Conservation (phyloP, 345 rosid species). For the Xanthoceras sorbifolium region DNA sequence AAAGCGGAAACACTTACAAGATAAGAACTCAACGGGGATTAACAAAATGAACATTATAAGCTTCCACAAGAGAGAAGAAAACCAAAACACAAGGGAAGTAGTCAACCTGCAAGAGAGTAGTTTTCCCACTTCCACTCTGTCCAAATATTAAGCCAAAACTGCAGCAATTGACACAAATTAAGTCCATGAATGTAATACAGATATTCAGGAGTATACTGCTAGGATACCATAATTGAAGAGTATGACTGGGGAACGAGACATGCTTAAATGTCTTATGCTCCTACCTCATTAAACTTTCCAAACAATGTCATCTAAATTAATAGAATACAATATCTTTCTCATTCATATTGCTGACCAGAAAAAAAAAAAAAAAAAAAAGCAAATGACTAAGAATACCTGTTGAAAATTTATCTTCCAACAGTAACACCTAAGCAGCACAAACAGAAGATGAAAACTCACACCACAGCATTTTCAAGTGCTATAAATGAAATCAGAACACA, state of each 20-base stretch:
- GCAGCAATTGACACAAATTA: conserved; percentile 27
- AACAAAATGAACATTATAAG: conserved; percentile 9
- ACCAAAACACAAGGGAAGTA: not conserved
- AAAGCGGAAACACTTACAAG: conserved; percentile 14
- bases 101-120: conserved; percentile 83
- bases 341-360: not conserved
- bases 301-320: not conserved
- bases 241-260: not conserved
- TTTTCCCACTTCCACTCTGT: conserved; percentile 95
- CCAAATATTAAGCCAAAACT: conserved; percentile 97
- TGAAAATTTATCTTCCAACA: not conserved
- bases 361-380: no score
- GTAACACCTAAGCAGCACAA: conserved; percentile 9
- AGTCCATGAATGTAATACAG: not conserved
- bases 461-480: not conserved
- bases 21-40: not conserved
- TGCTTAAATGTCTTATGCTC: not conserved
- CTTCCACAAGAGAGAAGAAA: not conserved
- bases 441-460: not conserved
- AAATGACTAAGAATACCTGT: not conserved
- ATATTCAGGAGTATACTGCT: not conserved
- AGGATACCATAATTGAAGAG: not conserved
- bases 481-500: conserved; percentile 7
- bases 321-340: not conserved
- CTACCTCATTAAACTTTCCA: not conserved